Percentiles rank a stretch among this genome's conserved stretches.
Evolutionary conservation across 2,329 filamentous ascomycete genomes (phyloP).

Genomic region (Trichoderma koningiopsis): DNA sequence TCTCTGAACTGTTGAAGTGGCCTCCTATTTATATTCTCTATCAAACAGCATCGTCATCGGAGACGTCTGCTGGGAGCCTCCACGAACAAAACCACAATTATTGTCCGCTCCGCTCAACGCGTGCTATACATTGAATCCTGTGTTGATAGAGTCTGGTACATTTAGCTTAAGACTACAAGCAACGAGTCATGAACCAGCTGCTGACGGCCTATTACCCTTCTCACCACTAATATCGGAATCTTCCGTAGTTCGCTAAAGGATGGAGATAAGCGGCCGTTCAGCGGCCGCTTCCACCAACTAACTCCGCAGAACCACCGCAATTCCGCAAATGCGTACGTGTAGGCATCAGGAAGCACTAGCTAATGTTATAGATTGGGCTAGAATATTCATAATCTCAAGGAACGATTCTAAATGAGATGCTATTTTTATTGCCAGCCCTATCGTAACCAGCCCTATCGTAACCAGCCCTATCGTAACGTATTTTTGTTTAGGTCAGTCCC

Average conservation of each 20-base stretch:
- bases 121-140: not conserved
- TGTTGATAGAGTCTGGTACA: not conserved
- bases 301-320: not conserved
- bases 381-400: too few relatives aligned
- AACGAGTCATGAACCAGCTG: slow-evolving; percentile 56
- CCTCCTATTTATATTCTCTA: not conserved
- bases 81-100: not conserved
- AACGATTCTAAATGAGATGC: not conserved
- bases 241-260: not conserved
- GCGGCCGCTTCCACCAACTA: not conserved
- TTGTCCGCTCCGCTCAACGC: slow-evolving; percentile 15
- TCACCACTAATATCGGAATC: not conserved
- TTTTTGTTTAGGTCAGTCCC: not conserved
- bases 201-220: not conserved
- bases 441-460: not conserved
- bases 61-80: too few relatives aligned
- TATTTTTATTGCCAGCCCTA: not conserved
- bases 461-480: not conserved
- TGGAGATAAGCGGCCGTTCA: not conserved
- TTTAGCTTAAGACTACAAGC: not conserved
- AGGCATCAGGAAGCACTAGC: not conserved
- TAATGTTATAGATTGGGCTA: not conserved
- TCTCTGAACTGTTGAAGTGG: not conserved
- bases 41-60: not conserved
- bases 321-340: not conserved